Percentiles rank a stretch among this genome's conserved stretches.
Evolutionary conservation across 2,329 filamentous ascomycete genomes (phyloP).

Genomic region (Lasiodiplodia citricola): DNA sequence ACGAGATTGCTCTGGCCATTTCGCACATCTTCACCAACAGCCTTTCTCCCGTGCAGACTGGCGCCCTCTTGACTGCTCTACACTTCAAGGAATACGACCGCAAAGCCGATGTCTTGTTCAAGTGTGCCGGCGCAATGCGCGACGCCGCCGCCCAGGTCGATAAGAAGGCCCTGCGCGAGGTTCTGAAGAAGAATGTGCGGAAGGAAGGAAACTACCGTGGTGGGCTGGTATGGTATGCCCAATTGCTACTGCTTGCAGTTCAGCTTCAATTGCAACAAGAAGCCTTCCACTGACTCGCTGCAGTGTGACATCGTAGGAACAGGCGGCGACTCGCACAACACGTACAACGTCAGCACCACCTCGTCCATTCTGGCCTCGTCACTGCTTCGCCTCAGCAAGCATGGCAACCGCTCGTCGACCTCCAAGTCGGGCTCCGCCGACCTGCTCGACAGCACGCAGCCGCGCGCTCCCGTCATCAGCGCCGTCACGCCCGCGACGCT

Average conservation of each 20-base stretch:
- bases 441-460: conserved; percentile 77
- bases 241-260: conserved; percentile 29
- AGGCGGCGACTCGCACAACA: conserved; percentile 94
- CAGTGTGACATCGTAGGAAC: conserved; percentile 95
- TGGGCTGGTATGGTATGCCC: conserved; percentile 70
- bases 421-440: conserved; percentile 96
- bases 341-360: conserved; percentile 97
- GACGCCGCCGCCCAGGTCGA: conserved; percentile 77
- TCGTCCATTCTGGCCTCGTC: conserved; percentile 90
- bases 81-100: conserved; percentile 90
- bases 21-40: conserved; percentile 90
- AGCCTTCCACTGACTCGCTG: background rate
- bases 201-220: conserved; percentile 78
- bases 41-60: conserved; percentile 85
- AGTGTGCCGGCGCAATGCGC: conserved; percentile 84
- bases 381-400: conserved; percentile 85
- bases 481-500: conserved; percentile 76
- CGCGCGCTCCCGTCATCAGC: conserved; percentile 73
- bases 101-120: conserved; percentile 82
- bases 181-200: conserved; percentile 65
- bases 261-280: background rate
- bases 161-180: conserved; percentile 61
- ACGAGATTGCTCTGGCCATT: conserved; percentile 88
- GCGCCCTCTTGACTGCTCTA: conserved; percentile 84
- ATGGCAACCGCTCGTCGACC: conserved; percentile 94